Percentiles rank a stretch among this genome's conserved stretches.
Evolutionary conservation across 129 eudicot genomes (phyloP).

Genomic region (Heracleum sosnowskyi): DNA sequence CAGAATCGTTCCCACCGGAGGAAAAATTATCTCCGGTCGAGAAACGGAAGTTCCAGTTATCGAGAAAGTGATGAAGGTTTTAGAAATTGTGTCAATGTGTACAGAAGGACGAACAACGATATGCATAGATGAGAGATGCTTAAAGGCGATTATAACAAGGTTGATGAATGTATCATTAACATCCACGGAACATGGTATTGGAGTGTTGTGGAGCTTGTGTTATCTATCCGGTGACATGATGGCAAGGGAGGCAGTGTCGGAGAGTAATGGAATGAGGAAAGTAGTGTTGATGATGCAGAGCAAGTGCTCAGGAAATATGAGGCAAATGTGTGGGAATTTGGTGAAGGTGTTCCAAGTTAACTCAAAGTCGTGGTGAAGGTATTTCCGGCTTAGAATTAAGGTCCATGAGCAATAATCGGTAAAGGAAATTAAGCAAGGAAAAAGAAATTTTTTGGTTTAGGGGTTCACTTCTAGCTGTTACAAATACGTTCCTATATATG

Average conservation of each 20-base stretch:
- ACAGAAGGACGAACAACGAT: slow-evolving; percentile 71
- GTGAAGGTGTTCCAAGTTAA: slow-evolving; percentile 69
- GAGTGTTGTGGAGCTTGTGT: slow-evolving; percentile 75
- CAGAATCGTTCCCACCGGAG: slow-evolving; percentile 42
- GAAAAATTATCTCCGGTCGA: slow-evolving; percentile 33
- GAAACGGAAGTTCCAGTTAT: slow-evolving; percentile 19
- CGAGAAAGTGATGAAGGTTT: slow-evolving; percentile 39
- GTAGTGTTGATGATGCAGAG: slow-evolving; percentile 84
- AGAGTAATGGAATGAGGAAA: slow-evolving; percentile 59
- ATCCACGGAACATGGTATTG: slow-evolving; percentile 69
- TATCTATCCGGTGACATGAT: slow-evolving; percentile 47
- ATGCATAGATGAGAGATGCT: slow-evolving; percentile 45
- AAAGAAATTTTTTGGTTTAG: too few relatives aligned
- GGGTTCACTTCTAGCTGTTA: too few relatives aligned
- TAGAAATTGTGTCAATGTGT: slow-evolving; percentile 52
- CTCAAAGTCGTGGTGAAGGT: slow-evolving; percentile 58
- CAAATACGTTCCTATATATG: too few relatives aligned
- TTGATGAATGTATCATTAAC: slow-evolving; percentile 53
- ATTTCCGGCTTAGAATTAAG: too few relatives aligned
- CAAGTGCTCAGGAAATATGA: slow-evolving; percentile 39
- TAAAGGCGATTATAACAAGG: slow-evolving; percentile 35
- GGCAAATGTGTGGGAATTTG: slow-evolving; percentile 74
- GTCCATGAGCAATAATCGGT: too few relatives aligned
- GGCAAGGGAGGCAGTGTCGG: slow-evolving; percentile 37
- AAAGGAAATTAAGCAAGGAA: too few relatives aligned